phyloP scores from a whole-genome alignment of 2,329 filamentous ascomycete species.

The Ophiocordyceps camponoti-rufipedis region DNA sequence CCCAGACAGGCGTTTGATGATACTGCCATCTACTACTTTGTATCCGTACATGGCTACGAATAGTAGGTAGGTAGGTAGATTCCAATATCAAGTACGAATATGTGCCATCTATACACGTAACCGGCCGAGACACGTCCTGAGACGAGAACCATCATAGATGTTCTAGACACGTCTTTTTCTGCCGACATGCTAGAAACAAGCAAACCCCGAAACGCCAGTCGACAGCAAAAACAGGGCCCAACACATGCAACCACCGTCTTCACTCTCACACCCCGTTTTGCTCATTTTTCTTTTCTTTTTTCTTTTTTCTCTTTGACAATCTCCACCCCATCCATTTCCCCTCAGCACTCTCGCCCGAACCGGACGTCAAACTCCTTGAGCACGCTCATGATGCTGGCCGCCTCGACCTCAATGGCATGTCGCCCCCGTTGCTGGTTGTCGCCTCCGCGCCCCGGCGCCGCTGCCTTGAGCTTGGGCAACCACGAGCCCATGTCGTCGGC shows the following conservation, averaged over 20 bases:
- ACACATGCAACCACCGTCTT: no score
- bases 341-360: slow-evolving; percentile 33
- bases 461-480: slow-evolving; percentile 54
- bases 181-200: no score
- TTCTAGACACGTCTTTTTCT: no score
- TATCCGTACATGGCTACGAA: no score
- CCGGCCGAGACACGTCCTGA: no score
- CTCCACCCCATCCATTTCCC: no score
- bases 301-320: neutral
- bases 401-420: slow-evolving; percentile 59
- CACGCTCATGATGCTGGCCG: slow-evolving; percentile 74
- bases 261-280: neutral
- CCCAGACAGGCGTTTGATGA: neutral
- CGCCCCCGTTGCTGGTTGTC: slow-evolving; percentile 18
- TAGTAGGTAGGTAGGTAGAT: no score
- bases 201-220: no score
- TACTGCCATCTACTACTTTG: neutral
- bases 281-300: neutral
- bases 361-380: slow-evolving; percentile 63
- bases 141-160: no score
- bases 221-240: no score
- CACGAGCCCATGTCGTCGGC: slow-evolving; percentile 58
- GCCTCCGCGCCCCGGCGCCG: slow-evolving; percentile 17
- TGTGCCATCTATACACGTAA: neutral
- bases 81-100: no score